phyloP scores from a whole-genome alignment of 768 basidiomycete species.

The Amyloporia xantha region DNA sequence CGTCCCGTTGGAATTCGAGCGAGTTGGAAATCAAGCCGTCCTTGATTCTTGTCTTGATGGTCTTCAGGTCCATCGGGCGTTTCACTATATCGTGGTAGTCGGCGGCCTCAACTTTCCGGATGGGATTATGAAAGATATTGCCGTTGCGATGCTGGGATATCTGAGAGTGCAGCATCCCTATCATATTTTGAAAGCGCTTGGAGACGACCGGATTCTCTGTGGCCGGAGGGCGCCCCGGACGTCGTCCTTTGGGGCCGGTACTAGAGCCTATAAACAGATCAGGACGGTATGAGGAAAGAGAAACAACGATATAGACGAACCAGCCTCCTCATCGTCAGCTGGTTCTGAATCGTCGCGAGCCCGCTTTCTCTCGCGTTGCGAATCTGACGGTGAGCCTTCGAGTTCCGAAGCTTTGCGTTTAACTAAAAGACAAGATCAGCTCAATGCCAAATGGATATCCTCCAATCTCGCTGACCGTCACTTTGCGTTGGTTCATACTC shows the following conservation, averaged over 20 bases:
- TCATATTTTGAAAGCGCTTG: conserved; percentile 76
- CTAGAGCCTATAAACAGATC: conserved; percentile 10
- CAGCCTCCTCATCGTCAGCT: conserved; percentile 56
- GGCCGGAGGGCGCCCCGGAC: conserved; percentile 15
- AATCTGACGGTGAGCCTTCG: conserved; percentile 36
- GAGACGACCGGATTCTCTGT: conserved; percentile 29
- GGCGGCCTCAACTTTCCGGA: conserved; percentile 81
- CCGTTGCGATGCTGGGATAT: conserved; percentile 85
- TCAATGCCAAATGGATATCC: no score
- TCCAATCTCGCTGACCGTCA: no score
- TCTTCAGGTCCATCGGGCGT: conserved; percentile 94
- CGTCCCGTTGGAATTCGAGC: conserved; percentile 84
- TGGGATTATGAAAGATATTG: conserved; percentile 86
- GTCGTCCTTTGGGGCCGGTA: conserved; percentile 16
- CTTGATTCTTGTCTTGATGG: conserved; percentile 79
- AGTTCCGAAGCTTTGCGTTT: conserved; percentile 61
- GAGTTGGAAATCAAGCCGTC: conserved; percentile 78
- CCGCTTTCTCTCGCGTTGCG: conserved; percentile 48
- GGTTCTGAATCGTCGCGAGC: conserved; percentile 63
- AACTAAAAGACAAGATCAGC: no score
- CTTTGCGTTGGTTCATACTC: no score
- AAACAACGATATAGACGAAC: conserved; percentile 7
- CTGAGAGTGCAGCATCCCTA: conserved; percentile 72
- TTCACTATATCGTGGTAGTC: conserved; percentile 91
- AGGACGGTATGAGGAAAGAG: neutral